phyloP scores from a whole-genome alignment of 2,329 filamentous ascomycete genomes.

The Phyllosticta ampelicida region DNA sequence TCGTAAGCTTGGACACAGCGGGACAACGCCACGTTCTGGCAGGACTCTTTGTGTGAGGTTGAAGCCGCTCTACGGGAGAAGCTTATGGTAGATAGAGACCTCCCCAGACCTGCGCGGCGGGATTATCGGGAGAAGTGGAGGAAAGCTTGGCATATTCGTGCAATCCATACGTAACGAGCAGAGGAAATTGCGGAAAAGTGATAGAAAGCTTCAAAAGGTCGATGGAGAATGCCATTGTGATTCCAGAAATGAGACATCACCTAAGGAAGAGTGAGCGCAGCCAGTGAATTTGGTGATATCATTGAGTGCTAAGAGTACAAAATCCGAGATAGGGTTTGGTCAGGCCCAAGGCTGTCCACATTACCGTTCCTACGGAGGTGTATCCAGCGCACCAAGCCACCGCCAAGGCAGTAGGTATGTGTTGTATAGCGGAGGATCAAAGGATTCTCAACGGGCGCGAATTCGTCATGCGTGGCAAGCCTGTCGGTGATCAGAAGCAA shows the following conservation, averaged over 20 bases:
- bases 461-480: neutral
- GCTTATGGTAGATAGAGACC: neutral
- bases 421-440: neutral
- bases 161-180: neutral
- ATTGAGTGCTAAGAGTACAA: neutral
- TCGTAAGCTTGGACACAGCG: neutral
- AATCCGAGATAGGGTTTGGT: neutral
- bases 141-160: neutral
- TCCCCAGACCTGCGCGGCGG: neutral
- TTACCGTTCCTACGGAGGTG: neutral
- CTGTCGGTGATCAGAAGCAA: neutral
- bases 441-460: neutral
- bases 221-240: neutral
- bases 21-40: neutral
- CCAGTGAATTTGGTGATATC: neutral
- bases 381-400: neutral
- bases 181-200: neutral
- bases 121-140: neutral
- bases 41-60: neutral
- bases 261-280: neutral
- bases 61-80: neutral
- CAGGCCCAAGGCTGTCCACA: neutral
- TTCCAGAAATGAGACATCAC: neutral
- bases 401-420: neutral
- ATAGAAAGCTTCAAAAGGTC: neutral